A percentile compares a stretch with the other conserved stretches of the same genome.
Evolutionary conservation across 2,329 filamentous ascomycete species (phyloP).

Genomic region (Raffaelea ambrosiae): DNA sequence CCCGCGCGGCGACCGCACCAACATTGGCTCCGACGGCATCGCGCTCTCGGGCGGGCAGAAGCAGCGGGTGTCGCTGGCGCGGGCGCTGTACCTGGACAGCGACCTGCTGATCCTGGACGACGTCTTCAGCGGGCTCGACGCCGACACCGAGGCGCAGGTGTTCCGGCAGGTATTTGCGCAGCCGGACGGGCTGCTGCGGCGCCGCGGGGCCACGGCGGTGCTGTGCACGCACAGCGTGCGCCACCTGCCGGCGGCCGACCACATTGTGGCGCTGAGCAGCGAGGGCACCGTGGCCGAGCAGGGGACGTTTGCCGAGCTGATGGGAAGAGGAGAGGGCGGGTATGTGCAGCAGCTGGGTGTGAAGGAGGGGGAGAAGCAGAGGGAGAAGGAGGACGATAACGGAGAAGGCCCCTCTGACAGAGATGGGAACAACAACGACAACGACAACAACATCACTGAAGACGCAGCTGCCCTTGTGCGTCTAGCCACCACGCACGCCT

Average conservation of each 20-base stretch:
- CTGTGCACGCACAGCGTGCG: constrained; percentile 30
- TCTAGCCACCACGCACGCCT: too few species aligned
- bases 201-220: constrained; percentile 8
- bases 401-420: too few species aligned
- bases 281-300: constrained; percentile 33
- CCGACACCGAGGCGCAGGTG: constrained; percentile 1
- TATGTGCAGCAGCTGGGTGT: constrained; percentile 19
- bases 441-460: too few species aligned
- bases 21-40: constrained; percentile 14
- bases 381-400: too few species aligned
- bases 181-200: constrained; percentile 18
- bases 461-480: too few species aligned
- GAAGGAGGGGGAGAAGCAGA: too few species aligned
- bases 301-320: constrained; percentile 27
- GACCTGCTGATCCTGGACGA: constrained; percentile 12
- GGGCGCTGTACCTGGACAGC: constrained; percentile 9
- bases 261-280: constrained; percentile 34
- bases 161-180: constrained; percentile 8
- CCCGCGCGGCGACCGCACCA: constrained; percentile 11
- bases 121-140: constrained; percentile 10
- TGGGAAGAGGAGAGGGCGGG: constrained; percentile 21
- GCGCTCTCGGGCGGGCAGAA: constrained; percentile 16
- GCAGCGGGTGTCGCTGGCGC: constrained; percentile 14
- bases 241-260: constrained; percentile 31
- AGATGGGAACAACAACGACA: too few species aligned